Base-by-base conservation (phyloP, 2,329 filamentous ascomycete species). In the Claviceps capensis region DNA sequence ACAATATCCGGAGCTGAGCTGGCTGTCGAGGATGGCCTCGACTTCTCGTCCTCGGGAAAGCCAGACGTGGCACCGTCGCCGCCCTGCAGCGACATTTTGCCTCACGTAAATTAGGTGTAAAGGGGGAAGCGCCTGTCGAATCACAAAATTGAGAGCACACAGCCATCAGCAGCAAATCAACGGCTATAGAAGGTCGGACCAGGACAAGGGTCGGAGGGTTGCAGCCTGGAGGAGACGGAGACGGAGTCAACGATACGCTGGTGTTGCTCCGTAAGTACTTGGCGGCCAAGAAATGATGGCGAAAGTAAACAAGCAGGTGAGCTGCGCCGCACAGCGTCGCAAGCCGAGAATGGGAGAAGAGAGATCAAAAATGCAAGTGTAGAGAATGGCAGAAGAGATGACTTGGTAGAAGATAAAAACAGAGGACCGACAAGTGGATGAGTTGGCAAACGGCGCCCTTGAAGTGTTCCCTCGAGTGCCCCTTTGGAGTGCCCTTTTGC, bases 41-140 rank as follows among this genome's bases (percentile, higher is more conserved):
- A 60, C 43, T 57, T 57, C 38, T 59, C 54, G 36, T 56, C 53
- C 43, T 58, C 60, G 17, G 51, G 54, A 47, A 54, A 50, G 53
- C 57, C 58, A 50, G 59, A 56, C 44, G 61, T 62, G 51, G 58
- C 58, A 54, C 54, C 56, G 48, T 65, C 62, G 53, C 62, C 59
- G 52, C 63, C 63, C 51, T 58, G 59, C 57, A 67, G 65, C 56
- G 65, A 62, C 67, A 69, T 69, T 59, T 53, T 58, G 56, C 53
- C 53, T 54, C 57, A 41, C 45, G 47, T 54, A 48, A 23, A 23
- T 22, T 11, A 47, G n/a, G 46, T 47, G 22, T 42, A 34, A 51
- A 46, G 19, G 30, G 42, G 14, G 13, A 16, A 14, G 42, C 44
- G 45, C 41, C 23, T 43, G 19, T 40, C 38, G 48, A 38, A 46